These are phyloP conservation scores for Candida vaughaniae DNA, from an alignment of 805 yeast species.

Conservation along the genomic window DNA sequence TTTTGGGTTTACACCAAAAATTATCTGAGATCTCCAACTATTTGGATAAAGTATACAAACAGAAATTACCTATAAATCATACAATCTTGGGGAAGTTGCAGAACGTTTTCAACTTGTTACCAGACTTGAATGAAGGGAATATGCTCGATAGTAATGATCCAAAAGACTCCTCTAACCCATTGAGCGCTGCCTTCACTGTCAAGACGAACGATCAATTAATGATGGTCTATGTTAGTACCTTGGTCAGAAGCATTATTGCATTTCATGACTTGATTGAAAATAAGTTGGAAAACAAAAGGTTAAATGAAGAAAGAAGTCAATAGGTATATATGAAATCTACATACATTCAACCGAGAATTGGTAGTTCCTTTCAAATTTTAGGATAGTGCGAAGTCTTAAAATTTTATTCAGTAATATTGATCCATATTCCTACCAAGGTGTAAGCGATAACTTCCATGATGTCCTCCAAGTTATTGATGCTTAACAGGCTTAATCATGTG, in stretches of 20 bases:
- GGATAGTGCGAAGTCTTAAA: slow-evolving; percentile 9
- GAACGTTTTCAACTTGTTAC: slow-evolving; percentile 90
- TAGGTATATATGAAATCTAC: slow-evolving; percentile 1
- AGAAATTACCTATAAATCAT: slow-evolving; percentile 83
- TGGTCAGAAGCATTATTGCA: slow-evolving; percentile 92
- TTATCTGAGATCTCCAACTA: slow-evolving; percentile 75
- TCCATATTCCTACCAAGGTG: slow-evolving; percentile 1
- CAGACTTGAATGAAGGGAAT: slow-evolving; percentile 54
- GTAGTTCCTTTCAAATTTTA: too few relatives aligned
- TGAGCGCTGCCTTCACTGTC: slow-evolving; percentile 79
- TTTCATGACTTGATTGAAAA: slow-evolving; percentile 96
- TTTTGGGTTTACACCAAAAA: slow-evolving; percentile 80
- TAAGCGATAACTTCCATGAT: neutral
- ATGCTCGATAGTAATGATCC: slow-evolving; percentile 15
- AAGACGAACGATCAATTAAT: slow-evolving; percentile 96
- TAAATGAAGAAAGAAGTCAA: slow-evolving; percentile 26
- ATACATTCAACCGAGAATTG: too few relatives aligned
- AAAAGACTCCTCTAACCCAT: slow-evolving; percentile 42
- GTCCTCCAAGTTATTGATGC: slow-evolving; percentile 5
- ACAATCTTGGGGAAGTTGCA: slow-evolving; percentile 88
- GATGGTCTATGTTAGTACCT: slow-evolving; percentile 85
- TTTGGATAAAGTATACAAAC: slow-evolving; percentile 67
- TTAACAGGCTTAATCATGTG: slow-evolving; percentile 22
- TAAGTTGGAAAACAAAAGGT: slow-evolving; percentile 77
- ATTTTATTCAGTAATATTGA: slow-evolving; percentile 5